These are phyloP conservation scores for Ogataea trehalophila DNA, from an alignment of 805 yeast species.

Conservation along the genomic window DNA sequence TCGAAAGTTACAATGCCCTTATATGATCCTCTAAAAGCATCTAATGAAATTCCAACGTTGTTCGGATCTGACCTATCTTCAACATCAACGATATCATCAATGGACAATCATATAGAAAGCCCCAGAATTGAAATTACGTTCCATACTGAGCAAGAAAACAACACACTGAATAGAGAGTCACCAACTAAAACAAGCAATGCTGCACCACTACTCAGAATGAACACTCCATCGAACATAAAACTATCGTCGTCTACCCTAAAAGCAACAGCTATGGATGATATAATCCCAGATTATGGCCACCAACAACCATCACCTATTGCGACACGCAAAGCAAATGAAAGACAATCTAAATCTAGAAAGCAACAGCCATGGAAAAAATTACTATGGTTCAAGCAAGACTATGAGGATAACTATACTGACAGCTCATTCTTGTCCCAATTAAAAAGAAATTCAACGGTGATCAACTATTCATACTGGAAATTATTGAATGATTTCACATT, in stretches of 20 bases:
- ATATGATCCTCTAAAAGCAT: not conserved
- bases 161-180: too few species aligned
- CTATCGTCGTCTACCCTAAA: not conserved
- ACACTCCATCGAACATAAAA: too few species aligned
- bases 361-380: slow-evolving; percentile 71
- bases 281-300: too few species aligned
- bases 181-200: too few species aligned
- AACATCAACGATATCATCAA: not conserved
- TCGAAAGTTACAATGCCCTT: not conserved
- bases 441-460: slow-evolving; percentile 70
- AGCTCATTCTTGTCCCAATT: slow-evolving; percentile 74
- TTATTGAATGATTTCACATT: slow-evolving; percentile 69
- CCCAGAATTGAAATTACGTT: too few species aligned
- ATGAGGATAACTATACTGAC: slow-evolving; percentile 90
- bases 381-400: slow-evolving; percentile 78
- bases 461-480: slow-evolving; percentile 56
- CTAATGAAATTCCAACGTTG: not conserved
- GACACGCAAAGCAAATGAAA: not conserved
- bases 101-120: too few species aligned
- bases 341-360: not conserved
- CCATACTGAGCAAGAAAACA: too few species aligned
- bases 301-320: too few species aligned
- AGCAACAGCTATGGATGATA: not conserved
- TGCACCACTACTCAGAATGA: too few species aligned
- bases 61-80: slow-evolving; percentile 1